Evolutionary conservation across 2,329 filamentous ascomycete species (phyloP).

Genomic region (Blumeria hordei): DNA sequence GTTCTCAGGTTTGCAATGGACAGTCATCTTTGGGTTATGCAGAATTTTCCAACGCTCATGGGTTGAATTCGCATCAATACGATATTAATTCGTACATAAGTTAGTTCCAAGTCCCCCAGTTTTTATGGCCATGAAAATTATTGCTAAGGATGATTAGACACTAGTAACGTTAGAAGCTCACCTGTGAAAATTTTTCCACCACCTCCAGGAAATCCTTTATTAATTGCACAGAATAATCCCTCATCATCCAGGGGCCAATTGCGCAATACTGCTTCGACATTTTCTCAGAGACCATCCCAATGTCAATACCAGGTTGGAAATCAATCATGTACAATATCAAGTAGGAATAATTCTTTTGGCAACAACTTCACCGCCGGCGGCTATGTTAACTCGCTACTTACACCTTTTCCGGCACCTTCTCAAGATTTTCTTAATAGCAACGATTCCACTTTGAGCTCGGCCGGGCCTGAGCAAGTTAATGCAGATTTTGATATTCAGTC

Average conservation of each 20-base stretch:
- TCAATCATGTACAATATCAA: conserved; percentile 8
- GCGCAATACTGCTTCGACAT: too few species aligned
- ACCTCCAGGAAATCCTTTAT: conserved; percentile 16
- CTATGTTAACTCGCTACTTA: conserved; percentile 28
- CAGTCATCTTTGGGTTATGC: conserved; percentile 26
- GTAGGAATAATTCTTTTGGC: conserved; percentile 17
- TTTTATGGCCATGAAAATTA: not conserved
- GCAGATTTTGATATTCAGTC: conserved; percentile 4
- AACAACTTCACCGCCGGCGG: conserved; percentile 21
- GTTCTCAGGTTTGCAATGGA: conserved; percentile 22
- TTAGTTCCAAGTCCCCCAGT: conserved; percentile 12
- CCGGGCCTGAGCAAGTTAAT: conserved; percentile 6
- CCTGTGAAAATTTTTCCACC: conserved; percentile 25
- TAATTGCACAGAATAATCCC: conserved; percentile 21
- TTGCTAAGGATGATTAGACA: conserved; percentile 15
- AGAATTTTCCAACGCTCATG: conserved; percentile 21
- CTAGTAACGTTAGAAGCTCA: conserved; percentile 20
- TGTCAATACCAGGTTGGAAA: conserved; percentile 19
- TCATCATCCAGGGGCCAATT: conserved; percentile 7
- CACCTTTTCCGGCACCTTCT: conserved; percentile 27
- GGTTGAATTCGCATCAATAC: conserved; percentile 22
- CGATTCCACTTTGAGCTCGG: conserved; percentile 8
- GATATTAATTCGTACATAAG: conserved; percentile 28
- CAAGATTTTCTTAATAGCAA: conserved; percentile 17
- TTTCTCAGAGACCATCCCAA: too few species aligned